Evolutionary conservation across 2,329 filamentous ascomycete species (phyloP).

Genomic region (Pestalotiopsis sp.): DNA sequence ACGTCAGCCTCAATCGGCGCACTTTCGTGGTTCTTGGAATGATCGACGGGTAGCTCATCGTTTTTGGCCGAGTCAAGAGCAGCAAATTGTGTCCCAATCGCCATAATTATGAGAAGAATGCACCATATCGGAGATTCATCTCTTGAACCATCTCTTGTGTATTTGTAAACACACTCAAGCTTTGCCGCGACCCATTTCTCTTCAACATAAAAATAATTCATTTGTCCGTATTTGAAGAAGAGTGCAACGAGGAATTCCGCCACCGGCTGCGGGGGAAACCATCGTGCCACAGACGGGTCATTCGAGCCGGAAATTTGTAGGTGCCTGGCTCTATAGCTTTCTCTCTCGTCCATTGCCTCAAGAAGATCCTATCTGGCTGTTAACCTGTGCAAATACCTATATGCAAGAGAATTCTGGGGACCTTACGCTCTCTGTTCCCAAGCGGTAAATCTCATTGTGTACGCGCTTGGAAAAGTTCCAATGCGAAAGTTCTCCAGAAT

Average conservation of each 20-base stretch:
- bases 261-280: neutral
- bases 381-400: neutral
- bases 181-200: neutral
- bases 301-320: neutral
- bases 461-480: constrained; percentile 3
- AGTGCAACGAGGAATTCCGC: neutral
- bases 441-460: neutral
- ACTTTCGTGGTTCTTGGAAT: neutral
- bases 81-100: neutral
- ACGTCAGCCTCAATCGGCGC: neutral
- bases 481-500: constrained; percentile 2
- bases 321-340: neutral
- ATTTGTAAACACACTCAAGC: neutral
- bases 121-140: neutral
- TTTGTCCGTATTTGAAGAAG: constrained; percentile 1
- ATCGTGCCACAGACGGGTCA: neutral
- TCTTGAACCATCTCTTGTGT: neutral
- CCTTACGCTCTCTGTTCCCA: neutral
- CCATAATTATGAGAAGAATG: neutral
- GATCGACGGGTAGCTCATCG: neutral
- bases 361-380: neutral
- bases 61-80: neutral
- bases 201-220: neutral
- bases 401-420: neutral
- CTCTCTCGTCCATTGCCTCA: neutral